phyloP scores from a whole-genome alignment of 2,329 filamentous ascomycete genomes.

The Scedosporium boydii region DNA sequence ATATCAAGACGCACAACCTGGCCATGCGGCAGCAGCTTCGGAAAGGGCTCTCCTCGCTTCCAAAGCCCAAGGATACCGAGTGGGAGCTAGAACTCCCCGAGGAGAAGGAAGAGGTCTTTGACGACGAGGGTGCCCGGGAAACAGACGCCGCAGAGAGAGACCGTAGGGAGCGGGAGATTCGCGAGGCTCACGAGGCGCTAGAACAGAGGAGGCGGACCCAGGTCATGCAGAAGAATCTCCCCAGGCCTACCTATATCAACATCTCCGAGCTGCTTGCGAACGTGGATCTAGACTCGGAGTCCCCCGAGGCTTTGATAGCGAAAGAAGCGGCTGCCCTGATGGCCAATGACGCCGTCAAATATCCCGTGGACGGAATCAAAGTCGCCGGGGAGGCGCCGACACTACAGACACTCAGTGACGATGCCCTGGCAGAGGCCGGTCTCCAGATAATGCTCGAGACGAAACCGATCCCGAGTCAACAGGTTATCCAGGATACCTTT shows the following conservation, averaged over 20 bases:
- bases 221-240: slow-evolving; percentile 78
- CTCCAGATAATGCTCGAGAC: slow-evolving; percentile 67
- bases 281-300: slow-evolving; percentile 38
- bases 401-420: slow-evolving; percentile 59
- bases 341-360: slow-evolving; percentile 70
- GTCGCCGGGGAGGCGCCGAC: slow-evolving; percentile 51
- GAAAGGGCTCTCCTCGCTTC: slow-evolving; percentile 68
- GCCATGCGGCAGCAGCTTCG: slow-evolving; percentile 60
- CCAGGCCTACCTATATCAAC: slow-evolving; percentile 66
- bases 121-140: slow-evolving; percentile 36
- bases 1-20: slow-evolving; percentile 62
- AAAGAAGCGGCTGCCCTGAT: slow-evolving; percentile 71
- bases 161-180: slow-evolving; percentile 62
- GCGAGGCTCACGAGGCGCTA: slow-evolving; percentile 62
- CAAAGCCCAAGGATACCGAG: slow-evolving; percentile 85
- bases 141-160: slow-evolving; percentile 65
- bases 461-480: slow-evolving; percentile 36
- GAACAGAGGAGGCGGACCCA: slow-evolving; percentile 81
- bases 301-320: slow-evolving; percentile 60
- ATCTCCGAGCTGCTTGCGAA: slow-evolving; percentile 49
- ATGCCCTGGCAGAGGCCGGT: slow-evolving; percentile 63
- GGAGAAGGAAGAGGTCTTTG: slow-evolving; percentile 45
- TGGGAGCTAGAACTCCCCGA: slow-evolving; percentile 92
- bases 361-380: slow-evolving; percentile 58
- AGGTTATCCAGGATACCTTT: slow-evolving; percentile 45